Base-by-base conservation (phyloP, 73 alveolate species). In the Vitrella brassicaformis region DNA sequence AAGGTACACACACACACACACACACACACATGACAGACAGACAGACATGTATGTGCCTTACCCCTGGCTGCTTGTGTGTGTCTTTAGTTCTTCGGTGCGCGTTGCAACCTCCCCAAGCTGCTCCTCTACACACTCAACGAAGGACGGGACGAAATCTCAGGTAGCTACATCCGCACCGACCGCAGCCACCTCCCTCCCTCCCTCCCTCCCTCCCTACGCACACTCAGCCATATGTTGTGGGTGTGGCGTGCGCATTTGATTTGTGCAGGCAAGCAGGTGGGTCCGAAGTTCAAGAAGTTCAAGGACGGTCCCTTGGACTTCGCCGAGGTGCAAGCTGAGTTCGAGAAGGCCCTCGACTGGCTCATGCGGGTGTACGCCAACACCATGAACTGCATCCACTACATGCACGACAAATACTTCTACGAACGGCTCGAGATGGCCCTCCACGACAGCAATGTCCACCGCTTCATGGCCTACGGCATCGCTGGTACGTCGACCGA, bases 311-410 rank as follows among this genome's bases (percentile, higher is more conserved):
- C 69, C 29, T 10, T 56, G 29, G 69, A 56, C 69, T 56, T 10
- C 69, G 29, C 26, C 28, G 69, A 1, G 27, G 28, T 56, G 7
- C n/a, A n/a, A n/a, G n/a, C n/a, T n/a, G 26, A 56, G 30, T 56
- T 56, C 28, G 69, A 56, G 27, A 56, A 8, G 7, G 69, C 69
- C 69, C 1, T 56, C 27, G 27, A 8, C 28, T 56, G 69, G 69
- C 1, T 56, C 27, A n/a, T n/a, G 28, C 1, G 18, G 69, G 27
- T 56, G 27, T 56, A 56, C 69, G 18, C 69, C 26, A n/a, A 56
- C 28, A 56, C 69, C 29, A 56, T 56, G 69, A 56, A 56, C 69
- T 56, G 69, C 69, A 56, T 56, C 69, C 69, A 56, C 69, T 56
- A 25, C 29, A 4, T n/a, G 28, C 69, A 56, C 18, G 69, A 56